Percentiles rank a stretch among this genome's conserved stretches.
phyloP scores from a whole-genome alignment of 108 stramenopile species.

The Thalassiosira profunda region DNA sequence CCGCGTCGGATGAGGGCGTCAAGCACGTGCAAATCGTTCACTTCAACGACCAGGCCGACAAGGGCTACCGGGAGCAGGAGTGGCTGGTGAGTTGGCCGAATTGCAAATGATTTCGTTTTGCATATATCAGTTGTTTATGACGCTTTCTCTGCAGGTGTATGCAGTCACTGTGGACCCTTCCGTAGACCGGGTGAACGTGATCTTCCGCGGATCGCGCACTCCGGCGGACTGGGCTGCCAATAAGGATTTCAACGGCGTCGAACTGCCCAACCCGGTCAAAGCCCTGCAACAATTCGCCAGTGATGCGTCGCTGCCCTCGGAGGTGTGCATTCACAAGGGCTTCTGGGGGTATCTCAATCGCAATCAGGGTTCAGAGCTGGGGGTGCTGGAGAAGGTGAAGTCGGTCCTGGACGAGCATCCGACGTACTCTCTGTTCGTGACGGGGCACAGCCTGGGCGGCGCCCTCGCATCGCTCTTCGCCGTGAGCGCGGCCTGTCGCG shows the following conservation, averaged over 20 bases:
- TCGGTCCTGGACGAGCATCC: slow-evolving; percentile 41
- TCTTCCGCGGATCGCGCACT: slow-evolving; percentile 73
- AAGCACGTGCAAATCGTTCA: no score
- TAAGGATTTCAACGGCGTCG: slow-evolving; percentile 48
- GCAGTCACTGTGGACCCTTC: slow-evolving; percentile 56
- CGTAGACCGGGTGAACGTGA: slow-evolving; percentile 53
- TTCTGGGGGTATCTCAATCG: slow-evolving; percentile 78
- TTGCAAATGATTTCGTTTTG: no score
- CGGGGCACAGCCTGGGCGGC: slow-evolving; percentile 83
- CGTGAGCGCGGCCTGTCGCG: slow-evolving; percentile 58
- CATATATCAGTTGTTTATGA: no score
- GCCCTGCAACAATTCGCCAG: no score
- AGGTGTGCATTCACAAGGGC: slow-evolving; percentile 61
- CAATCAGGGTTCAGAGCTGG: no score
- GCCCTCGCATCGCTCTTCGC: slow-evolving; percentile 79
- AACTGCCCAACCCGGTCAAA: slow-evolving; percentile 54
- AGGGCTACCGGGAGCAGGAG: no score
- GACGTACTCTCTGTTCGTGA: slow-evolving; percentile 61
- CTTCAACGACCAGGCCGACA: no score
- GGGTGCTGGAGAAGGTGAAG: slow-evolving; percentile 52
- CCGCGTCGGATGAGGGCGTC: no score
- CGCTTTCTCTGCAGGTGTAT: no score
- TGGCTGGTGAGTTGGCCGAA: no score
- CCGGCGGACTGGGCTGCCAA: slow-evolving; percentile 70
- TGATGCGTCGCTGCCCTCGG: no score